Conservation (phyloP, 768 basidiomycete genomes). For the Lactarius quietus region DNA sequence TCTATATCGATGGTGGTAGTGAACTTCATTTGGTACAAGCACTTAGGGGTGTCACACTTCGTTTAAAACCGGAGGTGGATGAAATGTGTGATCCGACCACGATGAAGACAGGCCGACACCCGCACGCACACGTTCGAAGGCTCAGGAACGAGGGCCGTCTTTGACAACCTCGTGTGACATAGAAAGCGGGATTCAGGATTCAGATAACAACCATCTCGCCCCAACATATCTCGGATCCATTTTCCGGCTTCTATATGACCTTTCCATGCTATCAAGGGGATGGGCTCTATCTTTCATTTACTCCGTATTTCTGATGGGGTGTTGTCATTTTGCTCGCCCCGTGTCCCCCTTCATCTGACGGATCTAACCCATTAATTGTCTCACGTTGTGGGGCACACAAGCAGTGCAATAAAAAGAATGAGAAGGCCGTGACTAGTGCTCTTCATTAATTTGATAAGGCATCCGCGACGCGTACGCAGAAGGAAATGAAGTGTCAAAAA, state of each 20-base stretch:
- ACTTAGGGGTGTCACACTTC: background rate
- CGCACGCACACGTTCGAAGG: background rate
- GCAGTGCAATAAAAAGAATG: constrained; percentile 9
- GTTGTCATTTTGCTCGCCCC: background rate
- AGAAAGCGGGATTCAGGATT: background rate
- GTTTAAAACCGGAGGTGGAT: no score
- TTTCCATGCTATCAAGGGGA: constrained; percentile 5
- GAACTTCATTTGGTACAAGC: background rate
- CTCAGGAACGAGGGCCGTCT: background rate
- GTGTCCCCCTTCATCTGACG: constrained; percentile 12
- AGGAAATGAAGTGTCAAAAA: constrained; percentile 1
- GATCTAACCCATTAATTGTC: constrained; percentile 1
- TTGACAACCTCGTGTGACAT: background rate
- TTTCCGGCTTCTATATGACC: constrained; percentile 4
- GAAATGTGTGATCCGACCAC: background rate
- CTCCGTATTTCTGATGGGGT: constrained; percentile 6
- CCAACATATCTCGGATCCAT: background rate
- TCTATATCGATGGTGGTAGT: background rate
- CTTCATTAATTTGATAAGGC: constrained; percentile 13
- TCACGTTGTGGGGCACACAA: background rate
- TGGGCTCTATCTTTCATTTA: background rate
- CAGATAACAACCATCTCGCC: background rate
- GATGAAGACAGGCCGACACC: background rate
- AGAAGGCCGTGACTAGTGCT: constrained; percentile 8
- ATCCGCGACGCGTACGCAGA: background rate